phyloP scores from a whole-genome alignment of 2,329 filamentous ascomycete genomes.

The Aspergillus pseudoglaucus region DNA sequence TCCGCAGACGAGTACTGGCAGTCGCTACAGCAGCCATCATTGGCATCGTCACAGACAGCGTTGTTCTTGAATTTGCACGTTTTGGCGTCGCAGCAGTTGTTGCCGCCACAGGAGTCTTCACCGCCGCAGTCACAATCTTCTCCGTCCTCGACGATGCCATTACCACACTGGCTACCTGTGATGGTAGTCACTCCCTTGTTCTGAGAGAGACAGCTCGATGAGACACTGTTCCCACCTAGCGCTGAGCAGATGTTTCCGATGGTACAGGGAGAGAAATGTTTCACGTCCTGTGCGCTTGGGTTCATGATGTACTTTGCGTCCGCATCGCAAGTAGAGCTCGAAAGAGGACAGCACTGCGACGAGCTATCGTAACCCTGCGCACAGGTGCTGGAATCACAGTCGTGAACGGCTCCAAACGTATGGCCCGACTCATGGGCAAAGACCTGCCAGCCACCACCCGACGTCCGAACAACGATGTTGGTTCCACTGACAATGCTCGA shows the following conservation, averaged over 20 bases:
- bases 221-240: slow-evolving; percentile 68
- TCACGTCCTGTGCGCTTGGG: slow-evolving; percentile 72
- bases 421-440: slow-evolving; percentile 92
- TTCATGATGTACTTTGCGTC: slow-evolving; percentile 88
- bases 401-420: slow-evolving; percentile 92
- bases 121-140: slow-evolving; percentile 97
- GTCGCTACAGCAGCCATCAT: slow-evolving; percentile 40
- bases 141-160: slow-evolving; percentile 89
- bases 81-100: slow-evolving; percentile 73
- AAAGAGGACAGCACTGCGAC: slow-evolving; percentile 76
- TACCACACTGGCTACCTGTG: slow-evolving; percentile 80
- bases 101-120: slow-evolving; percentile 59
- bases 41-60: slow-evolving; percentile 64
- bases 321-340: slow-evolving; percentile 62
- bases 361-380: slow-evolving; percentile 53
- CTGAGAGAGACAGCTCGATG: slow-evolving; percentile 69
- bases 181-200: slow-evolving; percentile 80
- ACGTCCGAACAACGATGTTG: slow-evolving; percentile 81
- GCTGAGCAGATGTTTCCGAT: slow-evolving; percentile 93
- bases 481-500: slow-evolving; percentile 72
- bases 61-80: slow-evolving; percentile 77
- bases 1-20: slow-evolving; percentile 46
- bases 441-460: slow-evolving; percentile 62
- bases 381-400: slow-evolving; percentile 70
- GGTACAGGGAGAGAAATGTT: slow-evolving; percentile 76